Base-by-base conservation (phyloP, 805 yeast genomes). In the Hanseniaspora valbyensis region DNA sequence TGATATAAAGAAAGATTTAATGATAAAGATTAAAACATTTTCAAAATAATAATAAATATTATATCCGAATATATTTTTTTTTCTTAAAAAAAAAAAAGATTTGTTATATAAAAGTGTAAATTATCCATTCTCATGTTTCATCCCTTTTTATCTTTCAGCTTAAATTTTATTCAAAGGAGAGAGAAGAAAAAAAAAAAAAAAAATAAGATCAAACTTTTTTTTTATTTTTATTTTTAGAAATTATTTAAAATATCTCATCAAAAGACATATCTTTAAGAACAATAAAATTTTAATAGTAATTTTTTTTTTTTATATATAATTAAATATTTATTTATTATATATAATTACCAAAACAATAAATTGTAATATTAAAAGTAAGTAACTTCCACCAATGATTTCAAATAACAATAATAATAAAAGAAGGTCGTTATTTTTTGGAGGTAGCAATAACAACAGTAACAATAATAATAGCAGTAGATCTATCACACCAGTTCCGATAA, bases 371-470 rank as follows among this genome's bases (percentile, higher is more conserved):
- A 26, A 12, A 4, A 22, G 28, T 37, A 34, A 8, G 9, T 21
- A 21, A 8, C n/a, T 4, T 4, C 13, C 5, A n/a, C 16, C 6
- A 21, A 46, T 46, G 50, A 39, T 46, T 39, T 32, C 21, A 14
- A 29, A 18, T 14, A 39, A 26, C 33, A 32, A 24, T 22, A 22
- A 29, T 13, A 45, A 24, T n/a, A 45, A 48, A 21, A 22, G 51
- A 30, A 39, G 51, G 33, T 48, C 51, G 6, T 18, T 48, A 10
- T 48, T 48, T 18, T 48, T 48, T 48, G 51, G 51, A 25, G 28
- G 16, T 18, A 44, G 37, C 33, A 37, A 22, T 18, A 44, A 44
- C 33, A 36, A 28, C 13, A 7, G 33, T 16, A 33, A 39, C n/a
- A 8, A 18, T 22, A 39, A 32, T 4, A 25, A 39, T n/a, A 38